A percentile compares a stretch with the other conserved stretches of the same genome.
phyloP scores from a whole-genome alignment of 805 yeast genomes.

The Grigorovia transvaalensis region DNA sequence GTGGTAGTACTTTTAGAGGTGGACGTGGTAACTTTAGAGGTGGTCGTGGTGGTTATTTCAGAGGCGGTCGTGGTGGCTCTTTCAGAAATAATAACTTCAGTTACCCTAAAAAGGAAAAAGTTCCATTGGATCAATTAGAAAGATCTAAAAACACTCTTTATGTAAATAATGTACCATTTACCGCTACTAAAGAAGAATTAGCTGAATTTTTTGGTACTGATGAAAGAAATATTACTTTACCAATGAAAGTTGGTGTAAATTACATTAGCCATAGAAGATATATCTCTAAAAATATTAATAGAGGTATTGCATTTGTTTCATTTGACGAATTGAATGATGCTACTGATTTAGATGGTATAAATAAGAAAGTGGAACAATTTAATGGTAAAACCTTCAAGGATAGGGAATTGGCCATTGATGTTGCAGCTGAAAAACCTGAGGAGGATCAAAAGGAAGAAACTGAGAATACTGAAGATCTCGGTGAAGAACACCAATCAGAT shows the following conservation, averaged over 20 bases:
- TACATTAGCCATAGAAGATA: slow-evolving; percentile 28
- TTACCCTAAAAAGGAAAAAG: slow-evolving; percentile 21
- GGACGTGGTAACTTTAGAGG: slow-evolving; percentile 7
- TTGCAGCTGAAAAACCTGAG: slow-evolving; percentile 42
- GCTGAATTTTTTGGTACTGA: slow-evolving; percentile 41
- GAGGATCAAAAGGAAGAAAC: neutral
- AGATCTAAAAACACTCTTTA: slow-evolving; percentile 44
- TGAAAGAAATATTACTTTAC: slow-evolving; percentile 41
- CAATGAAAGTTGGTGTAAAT: slow-evolving; percentile 32
- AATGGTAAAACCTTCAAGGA: slow-evolving; percentile 60
- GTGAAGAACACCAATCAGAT: neutral
- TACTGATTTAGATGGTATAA: slow-evolving; percentile 32
- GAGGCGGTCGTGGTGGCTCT: slow-evolving; percentile 5
- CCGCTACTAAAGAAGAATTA: slow-evolving; percentile 45
- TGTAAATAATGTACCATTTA: slow-evolving; percentile 56
- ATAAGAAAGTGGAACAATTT: slow-evolving; percentile 56
- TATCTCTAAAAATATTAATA: slow-evolving; percentile 30
- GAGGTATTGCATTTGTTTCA: slow-evolving; percentile 55
- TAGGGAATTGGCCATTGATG: slow-evolving; percentile 53
- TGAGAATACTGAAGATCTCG: neutral
- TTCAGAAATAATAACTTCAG: neutral
- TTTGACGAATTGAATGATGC: slow-evolving; percentile 29
- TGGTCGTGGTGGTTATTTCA: slow-evolving; percentile 4
- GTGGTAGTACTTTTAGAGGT: slow-evolving; percentile 7
- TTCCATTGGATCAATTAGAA: slow-evolving; percentile 31